Percentiles rank a stretch among this genome's conserved stretches.
phyloP scores from a whole-genome alignment of 2,329 filamentous ascomycete species.

The Sporothrix protearum region DNA sequence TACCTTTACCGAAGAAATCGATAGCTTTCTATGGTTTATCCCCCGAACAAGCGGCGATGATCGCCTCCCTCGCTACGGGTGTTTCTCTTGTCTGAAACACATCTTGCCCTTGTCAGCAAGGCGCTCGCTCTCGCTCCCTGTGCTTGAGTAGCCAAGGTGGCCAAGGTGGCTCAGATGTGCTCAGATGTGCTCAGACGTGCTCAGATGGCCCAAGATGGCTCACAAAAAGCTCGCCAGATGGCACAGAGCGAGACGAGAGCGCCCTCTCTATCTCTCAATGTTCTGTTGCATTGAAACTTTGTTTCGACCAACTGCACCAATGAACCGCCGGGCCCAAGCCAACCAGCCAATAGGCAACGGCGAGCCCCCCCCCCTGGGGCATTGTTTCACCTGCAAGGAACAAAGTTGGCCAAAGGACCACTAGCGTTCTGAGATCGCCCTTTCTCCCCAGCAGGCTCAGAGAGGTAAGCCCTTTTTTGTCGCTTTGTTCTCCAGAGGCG shows the following conservation, averaged over 20 bases:
- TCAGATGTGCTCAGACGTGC: background rate
- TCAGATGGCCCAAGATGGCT: background rate
- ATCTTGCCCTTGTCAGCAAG: background rate
- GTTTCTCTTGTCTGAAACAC: conserved; percentile 18
- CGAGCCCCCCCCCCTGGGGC: background rate
- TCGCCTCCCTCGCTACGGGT: conserved; percentile 6
- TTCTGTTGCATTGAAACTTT: conserved; percentile 21
- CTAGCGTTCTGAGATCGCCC: conserved; percentile 18
- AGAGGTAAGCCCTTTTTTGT: background rate
- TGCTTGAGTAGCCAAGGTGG: background rate
- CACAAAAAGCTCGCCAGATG: background rate
- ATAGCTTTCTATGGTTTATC: background rate
- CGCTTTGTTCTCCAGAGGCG: background rate
- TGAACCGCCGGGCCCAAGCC: background rate
- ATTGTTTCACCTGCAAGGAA: conserved; percentile 21
- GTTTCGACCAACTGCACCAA: conserved; percentile 16
- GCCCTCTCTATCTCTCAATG: background rate
- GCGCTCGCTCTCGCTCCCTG: conserved; percentile 5
- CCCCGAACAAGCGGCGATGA: conserved; percentile 8
- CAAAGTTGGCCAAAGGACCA: conserved; percentile 12
- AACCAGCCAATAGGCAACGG: conserved; percentile 18
- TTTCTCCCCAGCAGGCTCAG: background rate
- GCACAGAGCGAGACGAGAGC: background rate
- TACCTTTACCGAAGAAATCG: background rate
- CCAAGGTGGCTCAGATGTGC: background rate